Conservation (phyloP, 257 asterid genomes). For the Plectranthus barbatus region DNA sequence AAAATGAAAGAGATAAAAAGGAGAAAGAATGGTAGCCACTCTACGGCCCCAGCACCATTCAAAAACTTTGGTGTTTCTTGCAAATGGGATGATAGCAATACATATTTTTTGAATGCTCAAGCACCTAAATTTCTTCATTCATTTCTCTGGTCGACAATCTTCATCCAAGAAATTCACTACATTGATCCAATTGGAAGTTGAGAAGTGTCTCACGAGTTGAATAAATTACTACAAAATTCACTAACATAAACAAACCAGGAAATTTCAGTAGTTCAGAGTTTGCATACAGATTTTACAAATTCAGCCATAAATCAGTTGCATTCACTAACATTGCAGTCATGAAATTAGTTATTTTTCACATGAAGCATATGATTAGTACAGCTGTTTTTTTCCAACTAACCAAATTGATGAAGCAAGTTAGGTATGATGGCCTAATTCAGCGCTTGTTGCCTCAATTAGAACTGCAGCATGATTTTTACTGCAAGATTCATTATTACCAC, state of each 20-base stretch:
- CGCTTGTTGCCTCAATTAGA: neutral
- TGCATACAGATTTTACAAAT: neutral
- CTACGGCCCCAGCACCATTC: neutral
- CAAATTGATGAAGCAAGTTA: neutral
- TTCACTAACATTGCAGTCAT: neutral
- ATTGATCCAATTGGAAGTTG: neutral
- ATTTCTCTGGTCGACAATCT: no score
- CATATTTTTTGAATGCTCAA: neutral
- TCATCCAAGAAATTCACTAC: neutral
- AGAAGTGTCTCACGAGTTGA: no score
- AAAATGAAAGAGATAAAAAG: neutral
- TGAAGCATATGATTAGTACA: neutral
- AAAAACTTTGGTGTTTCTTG: conserved; percentile 7
- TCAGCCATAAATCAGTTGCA: neutral
- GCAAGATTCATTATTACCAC: neutral
- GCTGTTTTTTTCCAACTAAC: neutral
- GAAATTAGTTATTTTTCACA: no score
- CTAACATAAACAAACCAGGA: no score
- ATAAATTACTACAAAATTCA: no score
- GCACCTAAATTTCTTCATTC: conserved; percentile 1
- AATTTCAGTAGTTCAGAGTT: no score
- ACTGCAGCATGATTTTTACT: neutral
- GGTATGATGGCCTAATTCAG: neutral
- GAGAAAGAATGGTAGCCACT: conserved; percentile 9
- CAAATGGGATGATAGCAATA: neutral